Conservation (phyloP, 257 asterid species). For the Osmanthus fragrans region DNA sequence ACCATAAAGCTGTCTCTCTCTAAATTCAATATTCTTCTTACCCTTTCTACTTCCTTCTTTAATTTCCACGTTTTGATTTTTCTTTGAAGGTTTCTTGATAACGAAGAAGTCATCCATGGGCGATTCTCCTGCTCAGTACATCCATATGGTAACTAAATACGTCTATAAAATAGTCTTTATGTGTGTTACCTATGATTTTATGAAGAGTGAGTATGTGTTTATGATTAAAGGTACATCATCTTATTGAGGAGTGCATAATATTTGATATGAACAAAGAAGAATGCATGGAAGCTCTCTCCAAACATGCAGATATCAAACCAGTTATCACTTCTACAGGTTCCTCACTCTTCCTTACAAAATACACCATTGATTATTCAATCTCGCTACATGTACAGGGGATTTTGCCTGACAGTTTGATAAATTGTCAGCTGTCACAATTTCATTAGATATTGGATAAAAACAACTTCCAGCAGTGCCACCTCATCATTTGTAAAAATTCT, state of each 20-base stretch:
- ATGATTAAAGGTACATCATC: constrained; percentile 42
- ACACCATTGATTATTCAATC: too few relatives aligned
- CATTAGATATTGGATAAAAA: too few relatives aligned
- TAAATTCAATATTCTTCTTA: neutral
- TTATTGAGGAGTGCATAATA: constrained; percentile 51
- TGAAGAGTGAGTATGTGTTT: neutral
- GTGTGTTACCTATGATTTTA: neutral
- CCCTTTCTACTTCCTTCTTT: neutral
- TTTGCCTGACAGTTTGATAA: too few relatives aligned
- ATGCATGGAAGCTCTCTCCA: constrained; percentile 58
- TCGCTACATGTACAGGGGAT: too few relatives aligned
- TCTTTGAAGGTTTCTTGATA: neutral
- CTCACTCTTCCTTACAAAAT: too few relatives aligned
- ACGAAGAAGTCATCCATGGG: constrained; percentile 39
- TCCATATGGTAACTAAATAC: constrained; percentile 55
- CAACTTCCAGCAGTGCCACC: too few relatives aligned
- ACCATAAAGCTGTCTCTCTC: neutral
- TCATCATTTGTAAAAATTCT: too few relatives aligned
- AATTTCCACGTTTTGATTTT: neutral
- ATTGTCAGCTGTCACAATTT: too few relatives aligned
- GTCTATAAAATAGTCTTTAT: neutral
- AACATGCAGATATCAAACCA: constrained; percentile 52
- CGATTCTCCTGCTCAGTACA: constrained; percentile 72
- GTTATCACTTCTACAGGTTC: constrained; percentile 52
- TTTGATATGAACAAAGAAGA: constrained; percentile 50